Evolutionary conservation across 129 eudicot species (phyloP).

Genomic region (Flaveria trinervia): DNA sequence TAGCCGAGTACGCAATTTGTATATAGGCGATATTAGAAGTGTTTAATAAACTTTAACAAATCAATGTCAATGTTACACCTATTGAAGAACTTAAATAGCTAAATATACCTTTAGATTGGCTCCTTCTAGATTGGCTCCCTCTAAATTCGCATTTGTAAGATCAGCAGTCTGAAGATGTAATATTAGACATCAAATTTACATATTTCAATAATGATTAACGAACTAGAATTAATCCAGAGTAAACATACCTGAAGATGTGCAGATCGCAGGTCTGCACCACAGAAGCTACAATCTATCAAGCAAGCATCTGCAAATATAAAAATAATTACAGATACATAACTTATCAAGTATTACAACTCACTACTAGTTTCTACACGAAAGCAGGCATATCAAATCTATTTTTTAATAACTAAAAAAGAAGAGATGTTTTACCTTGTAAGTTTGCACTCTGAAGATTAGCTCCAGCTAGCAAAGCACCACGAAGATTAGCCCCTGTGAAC

Average conservation of each 20-base stretch:
- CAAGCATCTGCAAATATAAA: constrained; percentile 70
- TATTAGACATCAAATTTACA: neutral
- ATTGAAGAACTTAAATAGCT: constrained; percentile 8
- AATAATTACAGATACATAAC: neutral
- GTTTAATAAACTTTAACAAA: neutral
- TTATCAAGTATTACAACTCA: constrained; percentile 14
- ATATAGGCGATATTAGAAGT: neutral
- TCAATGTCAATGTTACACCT: neutral
- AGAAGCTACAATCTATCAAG: constrained; percentile 88
- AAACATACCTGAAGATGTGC: constrained; percentile 81
- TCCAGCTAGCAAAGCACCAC: constrained; percentile 93
- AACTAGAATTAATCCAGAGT: neutral
- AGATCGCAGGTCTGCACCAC: constrained; percentile 90
- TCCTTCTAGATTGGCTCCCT: constrained; percentile 98
- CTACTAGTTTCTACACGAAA: neutral
- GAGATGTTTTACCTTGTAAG: constrained; percentile 62
- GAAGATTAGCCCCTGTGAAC: constrained; percentile 96
- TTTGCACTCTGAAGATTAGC: constrained; percentile 98
- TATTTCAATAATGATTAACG: neutral
- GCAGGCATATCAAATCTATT: neutral
- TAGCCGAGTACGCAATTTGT: neutral
- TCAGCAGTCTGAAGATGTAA: constrained; percentile 67
- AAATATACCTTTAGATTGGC: constrained; percentile 84
- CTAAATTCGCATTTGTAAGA: constrained; percentile 94
- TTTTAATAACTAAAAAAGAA: neutral